A percentile compares a stretch with the other conserved stretches of the same genome.
These are phyloP conservation scores for Suillus luteus DNA, from an alignment of 768 basidiomycete species.

Conservation along the genomic window DNA sequence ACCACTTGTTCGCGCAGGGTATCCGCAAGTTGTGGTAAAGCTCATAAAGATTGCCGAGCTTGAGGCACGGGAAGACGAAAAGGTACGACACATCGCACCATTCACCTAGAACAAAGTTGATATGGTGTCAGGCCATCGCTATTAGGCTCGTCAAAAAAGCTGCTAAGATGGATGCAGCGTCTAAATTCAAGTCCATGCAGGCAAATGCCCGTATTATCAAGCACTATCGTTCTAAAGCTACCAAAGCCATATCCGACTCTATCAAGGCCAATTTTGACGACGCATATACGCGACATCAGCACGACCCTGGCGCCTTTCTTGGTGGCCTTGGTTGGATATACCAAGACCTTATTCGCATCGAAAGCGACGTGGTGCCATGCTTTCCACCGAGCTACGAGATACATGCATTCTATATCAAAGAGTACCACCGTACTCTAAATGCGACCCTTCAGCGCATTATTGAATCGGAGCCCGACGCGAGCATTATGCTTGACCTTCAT, in stretches of 20 bases:
- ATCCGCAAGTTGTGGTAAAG: slow-evolving; percentile 87
- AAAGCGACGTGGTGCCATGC: slow-evolving; percentile 84
- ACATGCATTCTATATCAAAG: slow-evolving; percentile 76
- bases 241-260: slow-evolving; percentile 76
- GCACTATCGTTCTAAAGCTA: slow-evolving; percentile 90
- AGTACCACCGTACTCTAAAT: slow-evolving; percentile 89
- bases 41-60: slow-evolving; percentile 92
- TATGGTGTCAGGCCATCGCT: slow-evolving; percentile 73
- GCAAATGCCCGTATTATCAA: slow-evolving; percentile 92
- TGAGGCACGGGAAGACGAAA: slow-evolving; percentile 93
- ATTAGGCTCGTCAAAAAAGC: slow-evolving; percentile 94
- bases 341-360: slow-evolving; percentile 91
- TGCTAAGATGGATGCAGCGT: slow-evolving; percentile 88
- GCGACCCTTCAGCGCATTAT: slow-evolving; percentile 69
- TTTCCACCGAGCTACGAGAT: slow-evolving; percentile 95
- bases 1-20: slow-evolving; percentile 73
- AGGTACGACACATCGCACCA: slow-evolving; percentile 48
- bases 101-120: neutral
- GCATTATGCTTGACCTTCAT: slow-evolving; percentile 79
- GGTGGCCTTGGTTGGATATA: slow-evolving; percentile 87
- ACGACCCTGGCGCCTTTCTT: slow-evolving; percentile 72
- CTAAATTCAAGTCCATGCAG: slow-evolving; percentile 91
- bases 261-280: slow-evolving; percentile 72
- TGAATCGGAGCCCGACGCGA: slow-evolving; percentile 81
- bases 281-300: slow-evolving; percentile 61